These are phyloP conservation scores for Dryadomyces sulphureus DNA, from an alignment of 2,329 filamentous ascomycete genomes.

Conservation along the genomic window DNA sequence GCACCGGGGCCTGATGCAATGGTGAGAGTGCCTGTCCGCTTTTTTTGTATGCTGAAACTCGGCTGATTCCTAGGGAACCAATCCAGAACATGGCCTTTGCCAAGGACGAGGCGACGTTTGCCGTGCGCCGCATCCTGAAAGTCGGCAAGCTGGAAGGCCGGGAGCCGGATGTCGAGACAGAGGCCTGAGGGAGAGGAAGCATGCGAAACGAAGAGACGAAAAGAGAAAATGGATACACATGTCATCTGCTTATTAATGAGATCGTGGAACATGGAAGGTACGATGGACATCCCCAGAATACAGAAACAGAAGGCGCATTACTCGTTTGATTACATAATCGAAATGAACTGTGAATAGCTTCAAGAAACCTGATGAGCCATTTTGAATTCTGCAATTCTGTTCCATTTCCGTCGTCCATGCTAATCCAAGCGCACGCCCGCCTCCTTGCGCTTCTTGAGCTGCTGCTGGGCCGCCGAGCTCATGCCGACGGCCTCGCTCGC, in stretches of 20 bases:
- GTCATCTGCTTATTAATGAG: no score
- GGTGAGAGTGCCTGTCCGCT: constrained; percentile 27
- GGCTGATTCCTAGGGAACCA: constrained; percentile 36
- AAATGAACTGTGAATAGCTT: no score
- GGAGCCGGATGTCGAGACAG: constrained; percentile 79
- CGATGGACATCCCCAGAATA: no score
- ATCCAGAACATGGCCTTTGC: constrained; percentile 76
- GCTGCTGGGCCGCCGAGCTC: constrained; percentile 46
- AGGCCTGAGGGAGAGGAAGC: constrained; percentile 25
- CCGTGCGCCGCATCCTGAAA: constrained; percentile 59
- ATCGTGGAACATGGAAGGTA: no score
- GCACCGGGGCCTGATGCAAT: constrained; percentile 87
- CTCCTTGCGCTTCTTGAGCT: constrained; percentile 49
- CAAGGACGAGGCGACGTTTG: constrained; percentile 74
- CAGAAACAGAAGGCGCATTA: no score
- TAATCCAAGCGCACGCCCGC: constrained; percentile 42
- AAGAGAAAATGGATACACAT: no score
- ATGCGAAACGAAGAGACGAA: no score
- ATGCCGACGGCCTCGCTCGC: constrained; percentile 49
- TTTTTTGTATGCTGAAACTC: not conserved
- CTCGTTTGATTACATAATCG: no score
- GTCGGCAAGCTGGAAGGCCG: constrained; percentile 65
- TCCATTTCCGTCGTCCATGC: not conserved
- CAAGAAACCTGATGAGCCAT: no score
- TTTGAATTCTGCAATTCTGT: no score